Base-by-base conservation (phyloP, 805 yeast genomes). In the Candida sonorensis region DNA sequence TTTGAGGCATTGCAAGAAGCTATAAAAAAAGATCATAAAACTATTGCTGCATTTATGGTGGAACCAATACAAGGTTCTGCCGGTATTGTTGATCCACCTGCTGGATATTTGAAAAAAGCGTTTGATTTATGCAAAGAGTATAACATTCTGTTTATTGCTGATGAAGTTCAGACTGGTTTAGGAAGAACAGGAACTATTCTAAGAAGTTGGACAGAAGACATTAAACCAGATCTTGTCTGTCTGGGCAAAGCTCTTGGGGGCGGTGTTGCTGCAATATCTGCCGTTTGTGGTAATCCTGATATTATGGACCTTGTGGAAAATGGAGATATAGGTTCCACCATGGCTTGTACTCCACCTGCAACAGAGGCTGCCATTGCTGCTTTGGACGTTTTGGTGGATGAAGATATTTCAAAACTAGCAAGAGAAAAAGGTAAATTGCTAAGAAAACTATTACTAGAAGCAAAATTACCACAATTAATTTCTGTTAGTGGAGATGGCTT, bases 51-150 rank as follows among this genome's bases (percentile, higher is more conserved):
- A 5, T 50, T 51, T 23, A 48, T 51, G 50, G 44, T 50, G 15
- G 57, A 51, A 30, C 50, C 57, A 18, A 50, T 51, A 15, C 55
- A 51, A 34, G 57, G 57, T 10, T 44, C 51, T 7, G 53, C 54
- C n/a, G 57, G 57, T 33, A 42, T 51, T 15, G 36, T 50, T 12
- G 44, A 40, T 22, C 55, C 57, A 11, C 53, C 55, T n/a, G 31
- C 22, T 8, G 50, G 43, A 4, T 51, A 50, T 25, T 18, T 47
- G 9, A 47, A 41, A 11, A 24, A 39, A 16, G 51, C 51, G 2
- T 40, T 16, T 23, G 46, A 41, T 2, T 25, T 51, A 11, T 51
- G 57, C 35, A 39, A 49, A 25, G 41, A 48, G 30, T 46, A 40
- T 33, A 49, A 50, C 30, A 40, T 51, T 23, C 30, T 51, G 10